Evolutionary conservation across 2,329 filamentous ascomycete genomes (phyloP).

Genomic region (Exophiala sp.): DNA sequence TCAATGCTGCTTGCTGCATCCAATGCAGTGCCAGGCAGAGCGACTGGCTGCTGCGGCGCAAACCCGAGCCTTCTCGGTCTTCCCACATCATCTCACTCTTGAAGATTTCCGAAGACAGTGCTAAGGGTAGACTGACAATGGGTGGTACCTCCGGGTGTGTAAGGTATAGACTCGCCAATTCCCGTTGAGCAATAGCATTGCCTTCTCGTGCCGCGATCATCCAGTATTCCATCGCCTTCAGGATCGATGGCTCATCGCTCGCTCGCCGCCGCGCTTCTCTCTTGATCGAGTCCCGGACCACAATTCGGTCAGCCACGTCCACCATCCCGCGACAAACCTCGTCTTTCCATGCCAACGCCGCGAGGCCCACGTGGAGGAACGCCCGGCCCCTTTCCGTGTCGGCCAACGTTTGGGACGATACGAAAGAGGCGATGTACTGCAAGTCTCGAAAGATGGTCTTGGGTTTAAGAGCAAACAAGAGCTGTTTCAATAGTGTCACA

Average conservation of each 20-base stretch:
- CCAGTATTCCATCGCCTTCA: constrained; percentile 82
- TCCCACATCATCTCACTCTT: constrained; percentile 72
- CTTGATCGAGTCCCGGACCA: constrained; percentile 48
- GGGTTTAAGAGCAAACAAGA: constrained; percentile 67
- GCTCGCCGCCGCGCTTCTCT: constrained; percentile 31
- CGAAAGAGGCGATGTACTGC: constrained; percentile 62
- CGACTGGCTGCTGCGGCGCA: constrained; percentile 52
- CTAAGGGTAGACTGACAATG: constrained; percentile 74
- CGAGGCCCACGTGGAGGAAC: constrained; percentile 84
- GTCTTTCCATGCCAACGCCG: constrained; percentile 79
- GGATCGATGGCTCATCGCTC: constrained; percentile 59
- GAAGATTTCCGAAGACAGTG: constrained; percentile 81
- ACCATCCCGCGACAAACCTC: constrained; percentile 81
- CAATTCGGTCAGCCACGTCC: constrained; percentile 64
- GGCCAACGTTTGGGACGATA: constrained; percentile 53
- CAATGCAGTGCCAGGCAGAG: constrained; percentile 96
- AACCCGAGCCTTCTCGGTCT: constrained; percentile 37
- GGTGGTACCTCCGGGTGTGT: constrained; percentile 80
- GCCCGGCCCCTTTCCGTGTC: constrained; percentile 62
- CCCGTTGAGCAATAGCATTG: constrained; percentile 78
- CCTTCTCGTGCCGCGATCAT: constrained; percentile 92
- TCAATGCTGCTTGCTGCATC: constrained; percentile 84
- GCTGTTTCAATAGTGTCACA: constrained; percentile 58
- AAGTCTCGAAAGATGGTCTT: constrained; percentile 75
- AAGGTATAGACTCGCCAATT: constrained; percentile 88